phyloP scores from a whole-genome alignment of 805 yeast genomes.

The Wickerhamiella parazyma region DNA sequence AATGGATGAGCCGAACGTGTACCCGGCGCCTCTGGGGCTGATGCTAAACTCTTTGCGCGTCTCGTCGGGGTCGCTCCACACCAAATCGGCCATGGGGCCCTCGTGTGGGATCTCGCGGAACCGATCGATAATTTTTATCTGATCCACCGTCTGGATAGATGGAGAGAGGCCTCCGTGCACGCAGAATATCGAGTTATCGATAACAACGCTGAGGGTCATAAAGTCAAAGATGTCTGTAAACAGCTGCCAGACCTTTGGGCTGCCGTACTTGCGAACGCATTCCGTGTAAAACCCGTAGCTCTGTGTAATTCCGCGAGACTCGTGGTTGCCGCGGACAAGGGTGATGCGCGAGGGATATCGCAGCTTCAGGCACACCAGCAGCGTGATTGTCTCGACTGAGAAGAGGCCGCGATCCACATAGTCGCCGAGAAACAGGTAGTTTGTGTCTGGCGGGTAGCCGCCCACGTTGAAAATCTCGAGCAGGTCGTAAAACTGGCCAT shows the following conservation, averaged over 20 bases:
- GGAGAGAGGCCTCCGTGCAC: constrained; percentile 97
- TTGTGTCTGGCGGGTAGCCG: constrained; percentile 85
- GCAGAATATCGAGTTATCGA: constrained; percentile 81
- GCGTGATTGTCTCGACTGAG: constrained; percentile 80
- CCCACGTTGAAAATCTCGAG: constrained; percentile 88
- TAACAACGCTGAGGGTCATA: constrained; percentile 74
- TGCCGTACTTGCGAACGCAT: constrained; percentile 78
- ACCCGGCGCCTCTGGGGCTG: constrained; percentile 95
- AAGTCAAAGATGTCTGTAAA: constrained; percentile 91
- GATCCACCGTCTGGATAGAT: constrained; percentile 85
- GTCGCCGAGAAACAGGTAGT: constrained; percentile 86
- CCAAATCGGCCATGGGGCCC: constrained; percentile 98
- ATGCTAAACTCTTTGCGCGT: constrained; percentile 66
- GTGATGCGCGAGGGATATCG: constrained; percentile 77
- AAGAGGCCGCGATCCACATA: constrained; percentile 94
- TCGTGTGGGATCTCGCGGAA: constrained; percentile 95
- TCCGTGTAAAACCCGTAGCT: constrained; percentile 95
- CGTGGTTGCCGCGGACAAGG: constrained; percentile 89
- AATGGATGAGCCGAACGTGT: constrained; percentile 83
- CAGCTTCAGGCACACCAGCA: constrained; percentile 68
- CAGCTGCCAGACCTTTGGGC: constrained; percentile 67
- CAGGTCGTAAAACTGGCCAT: constrained; percentile 91
- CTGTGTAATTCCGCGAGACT: constrained; percentile 90
- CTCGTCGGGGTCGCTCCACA: constrained; percentile 97
- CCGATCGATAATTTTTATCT: constrained; percentile 77